phyloP scores from a whole-genome alignment of 2,329 filamentous ascomycete species.

The Colletotrichum magnum region DNA sequence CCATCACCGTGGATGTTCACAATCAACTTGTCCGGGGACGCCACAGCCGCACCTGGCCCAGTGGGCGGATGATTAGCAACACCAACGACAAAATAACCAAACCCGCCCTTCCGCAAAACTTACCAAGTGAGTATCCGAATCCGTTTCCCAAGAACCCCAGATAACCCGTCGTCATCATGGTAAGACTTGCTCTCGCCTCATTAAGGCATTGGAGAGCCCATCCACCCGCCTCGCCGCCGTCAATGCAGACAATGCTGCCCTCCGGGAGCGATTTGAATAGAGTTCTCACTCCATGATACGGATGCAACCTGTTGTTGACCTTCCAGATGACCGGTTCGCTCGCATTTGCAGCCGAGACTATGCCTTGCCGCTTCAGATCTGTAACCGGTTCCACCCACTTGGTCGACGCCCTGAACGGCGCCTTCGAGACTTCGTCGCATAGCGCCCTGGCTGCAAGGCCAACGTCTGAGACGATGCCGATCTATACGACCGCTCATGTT shows the following conservation, averaged over 20 bases:
- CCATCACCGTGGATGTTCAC: conserved; percentile 28
- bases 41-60: conserved; percentile 20
- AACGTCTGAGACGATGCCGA: conserved; percentile 24
- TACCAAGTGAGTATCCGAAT: conserved; percentile 28
- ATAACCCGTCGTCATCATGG: conserved; percentile 22
- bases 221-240: conserved; percentile 23
- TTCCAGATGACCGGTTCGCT: conserved; percentile 2
- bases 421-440: background rate
- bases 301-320: conserved; percentile 12
- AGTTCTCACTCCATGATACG: conserved; percentile 18
- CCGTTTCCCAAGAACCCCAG: conserved; percentile 23
- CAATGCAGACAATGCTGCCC: conserved; percentile 19
- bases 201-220: conserved; percentile 25
- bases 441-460: conserved; percentile 5
- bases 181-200: conserved; percentile 10
- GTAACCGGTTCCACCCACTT: conserved; percentile 6
- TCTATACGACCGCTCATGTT: background rate
- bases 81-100: background rate
- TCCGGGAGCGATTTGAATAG: conserved; percentile 11
- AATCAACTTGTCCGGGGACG: conserved; percentile 19
- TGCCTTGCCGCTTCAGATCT: background rate
- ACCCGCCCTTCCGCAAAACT: background rate
- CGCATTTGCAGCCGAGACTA: background rate
- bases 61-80: background rate
- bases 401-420: background rate